Evolutionary conservation across 2,329 filamentous ascomycete species (phyloP).

Genomic region (Botrytis byssoidea): DNA sequence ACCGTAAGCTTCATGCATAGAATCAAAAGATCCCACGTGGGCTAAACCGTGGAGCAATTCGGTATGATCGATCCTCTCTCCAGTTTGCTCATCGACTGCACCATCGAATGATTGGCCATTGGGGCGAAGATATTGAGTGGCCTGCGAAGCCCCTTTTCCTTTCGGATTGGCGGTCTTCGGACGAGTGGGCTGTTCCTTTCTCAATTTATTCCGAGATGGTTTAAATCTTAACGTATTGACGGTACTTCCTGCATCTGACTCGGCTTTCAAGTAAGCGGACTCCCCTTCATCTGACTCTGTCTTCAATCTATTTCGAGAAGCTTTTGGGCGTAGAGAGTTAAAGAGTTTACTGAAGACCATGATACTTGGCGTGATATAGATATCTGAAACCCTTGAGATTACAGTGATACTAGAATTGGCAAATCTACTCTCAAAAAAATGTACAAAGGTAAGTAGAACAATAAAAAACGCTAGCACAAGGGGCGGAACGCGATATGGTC

Average conservation of each 20-base stretch:
- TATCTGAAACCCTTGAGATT: background rate
- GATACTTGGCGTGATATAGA: background rate
- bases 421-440: background rate
- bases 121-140: background rate
- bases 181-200: constrained; percentile 11
- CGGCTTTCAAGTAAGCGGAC: constrained; percentile 9
- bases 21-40: constrained; percentile 35
- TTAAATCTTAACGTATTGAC: constrained; percentile 14
- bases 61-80: constrained; percentile 38
- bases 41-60: constrained; percentile 37
- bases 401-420: background rate
- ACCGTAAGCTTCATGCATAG: constrained; percentile 24
- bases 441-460: background rate
- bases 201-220: constrained; percentile 15
- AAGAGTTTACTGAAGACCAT: constrained; percentile 15
- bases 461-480: background rate
- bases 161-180: background rate
- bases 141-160: background rate
- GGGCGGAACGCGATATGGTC: background rate
- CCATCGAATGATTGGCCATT: constrained; percentile 11
- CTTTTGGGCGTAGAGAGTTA: constrained; percentile 16
- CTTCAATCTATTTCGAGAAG: constrained; percentile 10
- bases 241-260: constrained; percentile 6
- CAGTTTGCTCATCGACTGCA: constrained; percentile 34
- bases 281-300: constrained; percentile 5